Evolutionary conservation across 2,329 filamentous ascomycete genomes (phyloP).

Genomic region (Fusarium foetens): DNA sequence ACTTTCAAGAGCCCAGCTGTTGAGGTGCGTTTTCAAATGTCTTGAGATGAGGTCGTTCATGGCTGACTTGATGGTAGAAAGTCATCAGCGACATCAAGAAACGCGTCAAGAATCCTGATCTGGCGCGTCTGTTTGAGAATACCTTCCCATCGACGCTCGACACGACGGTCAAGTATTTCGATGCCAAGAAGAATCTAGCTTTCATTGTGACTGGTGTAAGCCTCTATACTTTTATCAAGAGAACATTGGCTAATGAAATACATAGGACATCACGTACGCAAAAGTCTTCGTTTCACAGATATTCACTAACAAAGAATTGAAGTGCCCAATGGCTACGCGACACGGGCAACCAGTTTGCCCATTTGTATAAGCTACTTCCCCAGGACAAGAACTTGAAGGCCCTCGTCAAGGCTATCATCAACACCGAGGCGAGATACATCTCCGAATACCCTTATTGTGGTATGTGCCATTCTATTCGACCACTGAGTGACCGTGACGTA

Average conservation of each 20-base stretch:
- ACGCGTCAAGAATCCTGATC: slow-evolving; percentile 16
- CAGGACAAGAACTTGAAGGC: slow-evolving; percentile 10
- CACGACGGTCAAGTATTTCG: slow-evolving; percentile 28
- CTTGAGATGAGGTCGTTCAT: fast-evolving
- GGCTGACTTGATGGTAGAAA: not conserved
- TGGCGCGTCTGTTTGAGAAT: slow-evolving; percentile 27
- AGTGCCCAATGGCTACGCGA: slow-evolving; percentile 26
- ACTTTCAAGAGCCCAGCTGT: slow-evolving; percentile 24
- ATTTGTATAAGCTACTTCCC: slow-evolving; percentile 17
- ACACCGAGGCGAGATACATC: slow-evolving; percentile 23
- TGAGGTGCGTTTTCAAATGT: fast-evolving
- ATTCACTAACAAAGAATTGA: fast-evolving
- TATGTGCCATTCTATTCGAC: not conserved
- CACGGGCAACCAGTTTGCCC: slow-evolving; percentile 21
- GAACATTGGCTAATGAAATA: not conserved
- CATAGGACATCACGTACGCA: slow-evolving; percentile 13
- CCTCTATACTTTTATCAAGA: fast-evolving
- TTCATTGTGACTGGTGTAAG: slow-evolving; percentile 25
- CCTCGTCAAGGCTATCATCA: slow-evolving; percentile 24
- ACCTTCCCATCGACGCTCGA: slow-evolving; percentile 15
- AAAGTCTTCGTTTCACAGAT: no score
- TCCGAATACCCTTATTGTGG: slow-evolving; percentile 23
- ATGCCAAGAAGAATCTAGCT: slow-evolving; percentile 1
- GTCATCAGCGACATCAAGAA: slow-evolving; percentile 21
- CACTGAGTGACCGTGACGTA: not conserved